phyloP scores from a whole-genome alignment of 257 asterid species.

The Capsicum baccatum region DNA sequence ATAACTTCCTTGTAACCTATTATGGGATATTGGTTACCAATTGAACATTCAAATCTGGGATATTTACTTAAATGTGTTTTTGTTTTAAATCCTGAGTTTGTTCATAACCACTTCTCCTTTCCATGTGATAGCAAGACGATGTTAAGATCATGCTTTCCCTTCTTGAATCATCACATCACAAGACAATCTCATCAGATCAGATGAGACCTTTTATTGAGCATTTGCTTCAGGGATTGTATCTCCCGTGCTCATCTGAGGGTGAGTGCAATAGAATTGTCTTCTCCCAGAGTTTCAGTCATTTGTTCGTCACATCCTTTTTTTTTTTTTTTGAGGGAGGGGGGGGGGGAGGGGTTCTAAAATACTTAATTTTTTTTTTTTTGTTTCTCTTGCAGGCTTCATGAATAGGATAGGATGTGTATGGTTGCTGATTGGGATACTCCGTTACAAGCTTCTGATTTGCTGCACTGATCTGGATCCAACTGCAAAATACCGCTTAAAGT shows the following conservation, averaged over 20 bases:
- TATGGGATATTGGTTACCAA: neutral
- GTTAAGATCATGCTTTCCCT: constrained; percentile 51
- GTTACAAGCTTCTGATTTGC: constrained; percentile 74
- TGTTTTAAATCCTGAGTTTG: constrained; percentile 17
- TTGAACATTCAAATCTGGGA: neutral
- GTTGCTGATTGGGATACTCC: constrained; percentile 70
- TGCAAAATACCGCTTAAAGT: constrained; percentile 67
- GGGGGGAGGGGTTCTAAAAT: neutral
- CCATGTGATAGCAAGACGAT: constrained; percentile 46
- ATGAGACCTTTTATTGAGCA: constrained; percentile 57
- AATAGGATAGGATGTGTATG: constrained; percentile 61
- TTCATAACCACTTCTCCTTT: constrained; percentile 28
- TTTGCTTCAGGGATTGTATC: constrained; percentile 62
- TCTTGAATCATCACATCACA: constrained; percentile 71
- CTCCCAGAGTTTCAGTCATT: neutral
- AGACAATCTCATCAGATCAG: neutral
- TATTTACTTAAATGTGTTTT: neutral
- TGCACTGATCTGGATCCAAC: constrained; percentile 80
- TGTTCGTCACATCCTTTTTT: neutral
- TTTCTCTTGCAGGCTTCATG: constrained; percentile 44
- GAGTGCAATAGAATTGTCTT: constrained; percentile 33
- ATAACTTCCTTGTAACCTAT: neutral
- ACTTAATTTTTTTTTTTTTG: constrained; percentile 18
- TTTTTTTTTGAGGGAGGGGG: too few species aligned
- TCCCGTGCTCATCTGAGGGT: constrained; percentile 54